phyloP scores from a whole-genome alignment of 2,329 filamentous ascomycete genomes.

The Emergomyces africanus region DNA sequence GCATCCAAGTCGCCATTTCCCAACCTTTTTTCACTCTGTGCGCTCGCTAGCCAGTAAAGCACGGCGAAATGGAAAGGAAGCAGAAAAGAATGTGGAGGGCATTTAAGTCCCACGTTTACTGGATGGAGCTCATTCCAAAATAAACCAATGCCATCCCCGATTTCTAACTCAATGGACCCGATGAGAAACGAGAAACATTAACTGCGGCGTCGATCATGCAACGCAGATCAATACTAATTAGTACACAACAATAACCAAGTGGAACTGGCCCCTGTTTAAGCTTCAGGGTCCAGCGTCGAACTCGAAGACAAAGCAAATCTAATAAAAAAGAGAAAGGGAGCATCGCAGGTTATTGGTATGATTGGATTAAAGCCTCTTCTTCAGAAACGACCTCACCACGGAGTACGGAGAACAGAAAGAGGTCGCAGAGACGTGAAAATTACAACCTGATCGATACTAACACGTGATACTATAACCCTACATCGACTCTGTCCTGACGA shows the following conservation, averaged over 20 bases:
- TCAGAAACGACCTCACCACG: neutral
- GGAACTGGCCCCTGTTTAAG: neutral
- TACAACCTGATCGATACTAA: neutral
- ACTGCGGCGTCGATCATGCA: neutral
- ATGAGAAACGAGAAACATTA: neutral
- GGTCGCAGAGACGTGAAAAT: no score
- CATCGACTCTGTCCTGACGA: neutral
- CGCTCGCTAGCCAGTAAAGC: neutral
- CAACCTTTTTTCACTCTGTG: neutral
- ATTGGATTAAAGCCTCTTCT: neutral
- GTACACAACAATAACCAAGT: neutral
- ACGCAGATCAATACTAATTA: neutral
- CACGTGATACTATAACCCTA: neutral
- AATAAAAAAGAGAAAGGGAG: neutral
- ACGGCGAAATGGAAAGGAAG: neutral
- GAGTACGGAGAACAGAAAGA: no score
- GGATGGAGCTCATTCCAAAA: neutral
- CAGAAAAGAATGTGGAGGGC: neutral
- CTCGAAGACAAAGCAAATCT: neutral
- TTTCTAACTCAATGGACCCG: neutral
- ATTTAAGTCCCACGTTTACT: neutral
- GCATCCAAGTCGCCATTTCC: neutral
- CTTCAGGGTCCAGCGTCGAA: neutral
- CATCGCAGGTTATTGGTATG: neutral
- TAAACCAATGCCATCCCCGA: neutral